Percentiles rank a stretch among this genome's conserved stretches.
phyloP scores from a whole-genome alignment of 495 filamentous ascomycete genomes.

The Aspergillus avenaceus region DNA sequence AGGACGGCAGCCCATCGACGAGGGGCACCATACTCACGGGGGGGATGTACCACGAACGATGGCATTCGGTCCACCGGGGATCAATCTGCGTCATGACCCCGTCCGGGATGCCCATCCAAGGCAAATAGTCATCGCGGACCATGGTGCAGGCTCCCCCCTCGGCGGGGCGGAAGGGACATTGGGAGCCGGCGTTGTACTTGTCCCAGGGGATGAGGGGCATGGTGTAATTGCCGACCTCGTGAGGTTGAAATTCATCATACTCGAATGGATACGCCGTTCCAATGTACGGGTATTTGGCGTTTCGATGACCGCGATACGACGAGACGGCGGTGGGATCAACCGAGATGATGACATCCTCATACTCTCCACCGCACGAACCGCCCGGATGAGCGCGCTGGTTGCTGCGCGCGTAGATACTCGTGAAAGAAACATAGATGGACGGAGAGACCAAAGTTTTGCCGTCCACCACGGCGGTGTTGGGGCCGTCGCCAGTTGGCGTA shows the following conservation, averaged over 20 bases:
- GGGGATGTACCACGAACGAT: slow-evolving; percentile 12
- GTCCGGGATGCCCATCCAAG: slow-evolving; percentile 2
- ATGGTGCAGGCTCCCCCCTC: slow-evolving; percentile 14
- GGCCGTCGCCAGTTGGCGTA: slow-evolving; percentile 9
- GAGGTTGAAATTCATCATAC: slow-evolving; percentile 20
- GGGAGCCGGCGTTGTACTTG: slow-evolving; percentile 17
- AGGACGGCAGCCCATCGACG: background rate
- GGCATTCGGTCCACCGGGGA: slow-evolving; percentile 5
- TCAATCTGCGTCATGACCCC: slow-evolving; percentile 11
- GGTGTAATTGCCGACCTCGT: slow-evolving; percentile 14
- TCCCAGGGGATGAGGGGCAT: slow-evolving; percentile 19
- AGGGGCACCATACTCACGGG: slow-evolving; percentile 11
- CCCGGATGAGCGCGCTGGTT: slow-evolving; percentile 14
- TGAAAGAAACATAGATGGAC: slow-evolving; percentile 22
- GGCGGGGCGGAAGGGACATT: slow-evolving; percentile 17
- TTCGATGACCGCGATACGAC: slow-evolving; percentile 18
- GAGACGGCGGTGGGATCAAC: slow-evolving; percentile 11
- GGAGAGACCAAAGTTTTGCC: slow-evolving; percentile 22
- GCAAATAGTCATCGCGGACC: slow-evolving; percentile 17
- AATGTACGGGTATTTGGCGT: slow-evolving; percentile 19
- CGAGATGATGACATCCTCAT: slow-evolving; percentile 16
- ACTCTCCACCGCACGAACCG: slow-evolving; percentile 16
- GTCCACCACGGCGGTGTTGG: slow-evolving; percentile 21
- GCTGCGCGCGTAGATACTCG: slow-evolving; percentile 21
- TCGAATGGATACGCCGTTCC: slow-evolving; percentile 23